Percentiles rank a stretch among this genome's conserved stretches.
Conservation (phyloP, 805 yeast genomes). For the Cyberlindnera mrakii region DNA sequence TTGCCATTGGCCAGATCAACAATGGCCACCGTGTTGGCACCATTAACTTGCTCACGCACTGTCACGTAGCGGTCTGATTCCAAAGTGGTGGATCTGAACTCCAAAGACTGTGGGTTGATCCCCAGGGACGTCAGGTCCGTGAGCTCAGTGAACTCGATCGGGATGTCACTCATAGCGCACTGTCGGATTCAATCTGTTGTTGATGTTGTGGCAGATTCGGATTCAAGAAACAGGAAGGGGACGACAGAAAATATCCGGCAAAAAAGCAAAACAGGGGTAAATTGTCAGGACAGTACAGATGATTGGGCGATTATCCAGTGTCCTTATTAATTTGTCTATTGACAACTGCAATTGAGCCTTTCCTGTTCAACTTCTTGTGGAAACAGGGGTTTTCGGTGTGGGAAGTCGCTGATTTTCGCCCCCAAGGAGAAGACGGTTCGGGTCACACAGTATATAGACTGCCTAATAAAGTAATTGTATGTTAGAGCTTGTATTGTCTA, state of each 20-base stretch:
- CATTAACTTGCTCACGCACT: slow-evolving; percentile 54
- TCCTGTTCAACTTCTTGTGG: background rate
- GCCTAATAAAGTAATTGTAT: too few relatives aligned
- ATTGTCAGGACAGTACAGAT: too few relatives aligned
- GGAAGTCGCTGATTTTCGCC: background rate
- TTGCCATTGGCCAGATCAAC: slow-evolving; percentile 77
- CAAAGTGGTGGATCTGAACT: slow-evolving; percentile 89
- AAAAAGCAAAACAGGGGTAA: too few relatives aligned
- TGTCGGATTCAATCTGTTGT: slow-evolving; percentile 1
- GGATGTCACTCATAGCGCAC: slow-evolving; percentile 56
- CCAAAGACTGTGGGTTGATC: slow-evolving; percentile 76
- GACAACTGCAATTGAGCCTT: background rate
- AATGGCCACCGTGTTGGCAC: slow-evolving; percentile 89
- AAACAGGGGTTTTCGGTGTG: background rate
- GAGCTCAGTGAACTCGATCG: slow-evolving; percentile 95
- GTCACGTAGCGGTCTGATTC: slow-evolving; percentile 91
- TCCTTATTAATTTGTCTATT: too few relatives aligned
- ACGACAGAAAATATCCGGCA: too few relatives aligned
- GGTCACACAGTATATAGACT: background rate
- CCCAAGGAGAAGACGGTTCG: background rate
- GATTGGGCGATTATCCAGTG: too few relatives aligned
- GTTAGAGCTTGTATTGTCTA: too few relatives aligned
- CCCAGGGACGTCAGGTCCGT: slow-evolving; percentile 84
- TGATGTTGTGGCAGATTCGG: background rate
- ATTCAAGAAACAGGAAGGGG: too few relatives aligned